Conservation (phyloP, 2,329 filamentous ascomycete species). For the Sporothrix brasiliensis region DNA sequence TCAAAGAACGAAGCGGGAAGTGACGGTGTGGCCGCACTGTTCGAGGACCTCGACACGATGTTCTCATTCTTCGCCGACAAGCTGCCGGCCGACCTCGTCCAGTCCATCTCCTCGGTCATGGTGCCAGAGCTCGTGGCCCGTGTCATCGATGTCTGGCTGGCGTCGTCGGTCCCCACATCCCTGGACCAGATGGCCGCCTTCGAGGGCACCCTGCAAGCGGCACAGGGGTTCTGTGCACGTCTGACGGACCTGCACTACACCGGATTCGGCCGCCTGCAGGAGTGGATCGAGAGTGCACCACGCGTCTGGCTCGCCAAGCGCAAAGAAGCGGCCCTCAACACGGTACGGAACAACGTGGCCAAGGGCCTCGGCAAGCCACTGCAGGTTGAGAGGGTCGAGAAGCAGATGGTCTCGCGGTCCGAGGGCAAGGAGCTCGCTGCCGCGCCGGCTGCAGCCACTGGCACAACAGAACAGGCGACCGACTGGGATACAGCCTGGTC, state of each 20-base stretch:
- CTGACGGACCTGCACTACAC: slow-evolving; percentile 67
- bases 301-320: slow-evolving; percentile 84
- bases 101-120: slow-evolving; percentile 67
- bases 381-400: slow-evolving; percentile 81
- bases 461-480: slow-evolving; percentile 49
- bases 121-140: slow-evolving; percentile 69
- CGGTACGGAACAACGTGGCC: slow-evolving; percentile 69
- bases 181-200: slow-evolving; percentile 72
- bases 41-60: slow-evolving; percentile 56
- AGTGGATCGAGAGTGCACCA: slow-evolving; percentile 81
- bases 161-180: slow-evolving; percentile 73
- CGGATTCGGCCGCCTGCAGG: slow-evolving; percentile 63
- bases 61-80: slow-evolving; percentile 56
- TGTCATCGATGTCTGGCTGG: slow-evolving; percentile 74
- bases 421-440: slow-evolving; percentile 65
- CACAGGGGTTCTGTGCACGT: slow-evolving; percentile 64
- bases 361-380: slow-evolving; percentile 66
- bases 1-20: slow-evolving; percentile 37
- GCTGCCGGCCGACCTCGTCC: slow-evolving; percentile 58
- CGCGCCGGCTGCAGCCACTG: slow-evolving; percentile 52
- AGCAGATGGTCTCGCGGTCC: slow-evolving; percentile 69
- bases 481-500: slow-evolving; percentile 85
- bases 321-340: slow-evolving; percentile 75
- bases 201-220: slow-evolving; percentile 67
- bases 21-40: slow-evolving; percentile 53